A percentile compares a stretch with the other conserved stretches of the same genome.
phyloP scores from a whole-genome alignment of 805 yeast genomes.

The Candida namnaoensis region DNA sequence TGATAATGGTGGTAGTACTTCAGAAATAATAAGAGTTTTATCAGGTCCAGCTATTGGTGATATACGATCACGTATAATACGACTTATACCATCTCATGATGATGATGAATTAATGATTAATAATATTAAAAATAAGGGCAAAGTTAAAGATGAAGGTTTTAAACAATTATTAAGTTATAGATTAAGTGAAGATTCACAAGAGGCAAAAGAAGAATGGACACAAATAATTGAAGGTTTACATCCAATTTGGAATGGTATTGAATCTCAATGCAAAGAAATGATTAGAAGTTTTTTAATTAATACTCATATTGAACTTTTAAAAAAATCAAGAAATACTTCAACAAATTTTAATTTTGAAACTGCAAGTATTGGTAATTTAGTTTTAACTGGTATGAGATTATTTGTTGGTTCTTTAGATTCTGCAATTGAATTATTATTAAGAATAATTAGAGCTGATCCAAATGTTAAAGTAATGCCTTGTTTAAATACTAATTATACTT shows the following conservation, averaged over 20 bases:
- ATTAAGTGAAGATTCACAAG: conserved; percentile 33
- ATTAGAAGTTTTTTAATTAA: conserved; percentile 70
- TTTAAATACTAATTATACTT: conserved; percentile 74
- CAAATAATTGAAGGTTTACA: conserved; percentile 75
- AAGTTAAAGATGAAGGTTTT: conserved; percentile 21
- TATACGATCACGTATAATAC: conserved; percentile 69
- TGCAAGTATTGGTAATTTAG: conserved; percentile 81
- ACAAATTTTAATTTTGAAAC: conserved; percentile 62
- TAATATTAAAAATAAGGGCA: too few relatives aligned
- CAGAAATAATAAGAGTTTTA: conserved; percentile 74
- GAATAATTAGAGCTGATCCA: conserved; percentile 52
- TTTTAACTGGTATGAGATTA: conserved; percentile 72
- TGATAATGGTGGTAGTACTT: conserved; percentile 93
- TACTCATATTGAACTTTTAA: conserved; percentile 68
- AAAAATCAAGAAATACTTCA: conserved; percentile 46
- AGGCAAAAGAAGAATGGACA: conserved; percentile 70
- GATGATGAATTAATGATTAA: too few relatives aligned
- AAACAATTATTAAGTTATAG: conserved; percentile 37
- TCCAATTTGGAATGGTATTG: conserved; percentile 52
- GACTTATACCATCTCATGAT: conserved; percentile 34
- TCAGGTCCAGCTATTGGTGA: conserved; percentile 98
- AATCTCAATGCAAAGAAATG: conserved; percentile 56
- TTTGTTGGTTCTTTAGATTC: conserved; percentile 81
- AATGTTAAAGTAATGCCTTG: conserved; percentile 64
- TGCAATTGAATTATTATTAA: conserved; percentile 66